Evolutionary conservation across 306 rosid genomes (phyloP).

Genomic region (Alnus glutinosa): DNA sequence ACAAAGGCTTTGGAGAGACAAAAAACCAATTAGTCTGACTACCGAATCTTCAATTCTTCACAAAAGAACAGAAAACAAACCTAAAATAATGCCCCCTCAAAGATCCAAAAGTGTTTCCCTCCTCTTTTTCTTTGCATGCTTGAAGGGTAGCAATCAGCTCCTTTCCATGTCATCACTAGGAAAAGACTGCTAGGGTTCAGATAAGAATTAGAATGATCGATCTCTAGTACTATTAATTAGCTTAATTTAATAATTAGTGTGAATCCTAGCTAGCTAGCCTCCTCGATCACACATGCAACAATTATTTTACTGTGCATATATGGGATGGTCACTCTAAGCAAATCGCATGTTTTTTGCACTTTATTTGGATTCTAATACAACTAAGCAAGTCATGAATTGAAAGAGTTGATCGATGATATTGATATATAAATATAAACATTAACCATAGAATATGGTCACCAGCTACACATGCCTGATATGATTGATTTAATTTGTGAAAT

Average conservation of each 20-base stretch:
- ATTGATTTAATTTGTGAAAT: slow-evolving; percentile 3
- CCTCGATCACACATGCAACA: not conserved
- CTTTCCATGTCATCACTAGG: slow-evolving; percentile 47
- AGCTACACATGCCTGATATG: not conserved
- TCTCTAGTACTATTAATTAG: not conserved
- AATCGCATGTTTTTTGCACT: too few relatives aligned
- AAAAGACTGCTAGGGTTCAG: not conserved
- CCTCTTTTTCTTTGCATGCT: slow-evolving; percentile 49
- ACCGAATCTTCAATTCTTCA: slow-evolving; percentile 74
- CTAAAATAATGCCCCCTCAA: slow-evolving; percentile 20
- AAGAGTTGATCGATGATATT: too few relatives aligned
- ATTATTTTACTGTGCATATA: too few relatives aligned
- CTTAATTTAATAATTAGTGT: not conserved
- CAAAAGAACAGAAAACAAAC: slow-evolving; percentile 53
- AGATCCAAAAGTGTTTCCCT: slow-evolving; percentile 44
- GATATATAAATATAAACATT: too few relatives aligned
- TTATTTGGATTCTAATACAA: too few relatives aligned
- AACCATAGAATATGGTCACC: not conserved
- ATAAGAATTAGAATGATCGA: not conserved
- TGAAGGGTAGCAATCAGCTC: slow-evolving; percentile 38
- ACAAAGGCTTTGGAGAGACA: slow-evolving; percentile 62
- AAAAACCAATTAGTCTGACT: slow-evolving; percentile 42
- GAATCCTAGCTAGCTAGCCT: not conserved
- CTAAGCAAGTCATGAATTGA: too few relatives aligned
- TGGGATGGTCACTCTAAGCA: too few relatives aligned